phyloP scores from a whole-genome alignment of 2,329 filamentous ascomycete genomes.

The Aquanectria penicillioides region DNA sequence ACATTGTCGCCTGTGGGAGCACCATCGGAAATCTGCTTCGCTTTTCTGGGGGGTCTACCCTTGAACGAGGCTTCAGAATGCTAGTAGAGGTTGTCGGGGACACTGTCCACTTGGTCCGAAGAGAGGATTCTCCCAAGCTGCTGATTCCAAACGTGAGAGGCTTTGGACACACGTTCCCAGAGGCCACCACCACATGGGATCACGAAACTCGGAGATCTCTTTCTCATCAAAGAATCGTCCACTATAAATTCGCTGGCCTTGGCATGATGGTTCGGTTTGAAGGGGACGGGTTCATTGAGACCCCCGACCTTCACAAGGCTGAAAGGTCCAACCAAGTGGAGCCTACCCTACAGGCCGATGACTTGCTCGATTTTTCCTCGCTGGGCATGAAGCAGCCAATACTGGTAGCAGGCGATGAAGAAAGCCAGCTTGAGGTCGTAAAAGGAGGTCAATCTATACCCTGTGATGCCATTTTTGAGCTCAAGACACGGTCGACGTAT shows the following conservation, averaged over 20 bases:
- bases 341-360: background rate
- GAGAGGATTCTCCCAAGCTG: slow-evolving; percentile 68
- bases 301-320: background rate
- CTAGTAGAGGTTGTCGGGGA: slow-evolving; percentile 63
- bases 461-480: slow-evolving; percentile 51
- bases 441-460: slow-evolving; percentile 41
- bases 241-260: slow-evolving; percentile 62
- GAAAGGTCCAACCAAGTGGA: background rate
- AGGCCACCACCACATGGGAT: slow-evolving; percentile 73
- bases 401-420: background rate
- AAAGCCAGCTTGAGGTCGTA: slow-evolving; percentile 21
- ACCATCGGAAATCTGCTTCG: slow-evolving; percentile 70
- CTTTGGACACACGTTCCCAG: slow-evolving; percentile 74
- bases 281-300: slow-evolving; percentile 40
- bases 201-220: slow-evolving; percentile 60
- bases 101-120: slow-evolving; percentile 71
- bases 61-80: slow-evolving; percentile 66
- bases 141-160: slow-evolving; percentile 65
- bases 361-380: slow-evolving; percentile 9
- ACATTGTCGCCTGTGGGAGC: slow-evolving; percentile 71
- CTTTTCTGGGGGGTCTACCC: slow-evolving; percentile 58
- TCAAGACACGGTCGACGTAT: slow-evolving; percentile 53
- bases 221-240: slow-evolving; percentile 70
- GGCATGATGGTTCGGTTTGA: slow-evolving; percentile 42
- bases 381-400: slow-evolving; percentile 15